Base-by-base conservation (phyloP, 345 rosid genomes). In the Passiflora organensis region DNA sequence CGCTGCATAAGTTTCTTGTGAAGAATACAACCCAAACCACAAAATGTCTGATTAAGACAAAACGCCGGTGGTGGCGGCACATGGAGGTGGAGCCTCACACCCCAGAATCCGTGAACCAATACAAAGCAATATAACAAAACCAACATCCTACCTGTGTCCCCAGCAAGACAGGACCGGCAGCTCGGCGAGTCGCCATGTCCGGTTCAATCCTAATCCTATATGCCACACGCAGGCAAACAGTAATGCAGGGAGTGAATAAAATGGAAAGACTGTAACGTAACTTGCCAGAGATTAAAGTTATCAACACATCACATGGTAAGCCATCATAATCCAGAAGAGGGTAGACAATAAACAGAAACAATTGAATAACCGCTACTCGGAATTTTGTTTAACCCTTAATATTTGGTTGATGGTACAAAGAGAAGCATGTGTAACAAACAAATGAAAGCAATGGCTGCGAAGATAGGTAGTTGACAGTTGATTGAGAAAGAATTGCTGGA, bases 401-500 rank as follows among this genome's bases (percentile, higher is more conserved):
- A 56, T 36, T 12, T 53, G 17, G 44, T 19, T 10, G 54, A 62
- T 39, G 70, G 64, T 49, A 69, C 55, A 63, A 37, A 1, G 23
- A 62, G 43, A 18, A 45, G 32, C n/a, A 70, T 12, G 18, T 16
- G 32, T 43, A 55, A 55, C 51, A 58, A 61, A 42, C 57, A 51
- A 10, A 59, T 51, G 1, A 66, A 53, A 51, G 60, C 41, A 42
- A 60, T 0, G 8, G 52, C 16, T 44, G 48, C 21, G 18, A 6
- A 28, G 28, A 32, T 14, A 25, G 69, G 66, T 10, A 49, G 37
- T 22, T 28, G 50, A 53, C 59, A 65, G 21, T 46, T 8, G 20
- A 55, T 41, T 1, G 76, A 51, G 13, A 73, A 63, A 9, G 88
- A 79, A 46, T 49, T 72, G 43, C 59, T 68, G 37, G 77, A 74